Conservation (phyloP, 768 basidiomycete genomes). For the Boletales sp. region DNA sequence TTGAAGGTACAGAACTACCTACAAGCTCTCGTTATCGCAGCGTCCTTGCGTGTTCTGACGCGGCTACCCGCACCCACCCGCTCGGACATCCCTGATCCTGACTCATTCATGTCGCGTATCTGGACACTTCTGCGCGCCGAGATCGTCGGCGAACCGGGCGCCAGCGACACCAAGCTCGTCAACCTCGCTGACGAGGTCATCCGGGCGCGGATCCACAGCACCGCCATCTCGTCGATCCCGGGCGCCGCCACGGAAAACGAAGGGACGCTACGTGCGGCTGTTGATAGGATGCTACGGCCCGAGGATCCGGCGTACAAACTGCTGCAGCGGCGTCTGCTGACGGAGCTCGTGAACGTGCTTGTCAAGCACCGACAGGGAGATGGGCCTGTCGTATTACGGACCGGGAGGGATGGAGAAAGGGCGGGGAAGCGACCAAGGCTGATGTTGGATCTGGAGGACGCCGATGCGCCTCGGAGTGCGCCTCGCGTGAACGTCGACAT, state of each 20-base stretch:
- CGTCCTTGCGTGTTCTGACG: conserved; percentile 55
- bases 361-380: conserved; percentile 15
- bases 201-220: conserved; percentile 40
- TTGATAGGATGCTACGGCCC: conserved; percentile 58
- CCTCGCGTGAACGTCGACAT: conserved; percentile 26
- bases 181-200: conserved; percentile 76
- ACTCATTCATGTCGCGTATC: conserved; percentile 53
- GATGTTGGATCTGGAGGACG: conserved; percentile 22
- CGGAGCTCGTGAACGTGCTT: conserved; percentile 32
- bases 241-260: conserved; percentile 43
- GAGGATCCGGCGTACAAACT: conserved; percentile 66
- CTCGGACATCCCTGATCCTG: conserved; percentile 3
- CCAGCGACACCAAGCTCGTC: conserved; percentile 49
- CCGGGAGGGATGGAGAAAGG: conserved; percentile 27
- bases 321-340: conserved; percentile 55
- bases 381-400: conserved; percentile 28
- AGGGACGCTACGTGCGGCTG: conserved; percentile 50
- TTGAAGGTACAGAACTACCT: conserved; percentile 64
- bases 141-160: conserved; percentile 36
- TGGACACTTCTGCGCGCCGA: conserved; percentile 65
- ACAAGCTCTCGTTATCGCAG: conserved; percentile 66
- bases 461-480: conserved; percentile 10
- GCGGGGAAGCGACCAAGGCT: conserved; percentile 25
- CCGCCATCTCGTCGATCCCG: not conserved
- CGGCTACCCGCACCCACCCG: conserved; percentile 33